Evolutionary conservation across 2,329 filamentous ascomycete genomes (phyloP).

Genomic region (Trichoderma aggressivum): DNA sequence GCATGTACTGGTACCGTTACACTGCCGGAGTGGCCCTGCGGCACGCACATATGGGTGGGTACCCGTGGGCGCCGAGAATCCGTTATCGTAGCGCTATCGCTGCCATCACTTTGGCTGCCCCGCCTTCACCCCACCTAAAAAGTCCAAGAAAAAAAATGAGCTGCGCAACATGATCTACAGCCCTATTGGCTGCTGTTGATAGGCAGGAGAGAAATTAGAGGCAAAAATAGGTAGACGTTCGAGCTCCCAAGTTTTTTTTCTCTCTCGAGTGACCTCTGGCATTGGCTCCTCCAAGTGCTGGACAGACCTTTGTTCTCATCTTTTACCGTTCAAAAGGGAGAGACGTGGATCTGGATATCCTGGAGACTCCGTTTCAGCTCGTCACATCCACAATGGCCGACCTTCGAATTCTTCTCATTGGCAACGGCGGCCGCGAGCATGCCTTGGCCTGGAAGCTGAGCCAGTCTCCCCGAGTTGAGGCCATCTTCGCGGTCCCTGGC

Average conservation of each 20-base stretch:
- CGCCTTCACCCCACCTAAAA: constrained; percentile 14
- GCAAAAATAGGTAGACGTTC: constrained; percentile 4
- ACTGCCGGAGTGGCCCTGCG: neutral
- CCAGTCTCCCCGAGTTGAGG: constrained; percentile 73
- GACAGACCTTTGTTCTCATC: constrained; percentile 10
- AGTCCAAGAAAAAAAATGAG: constrained; percentile 6
- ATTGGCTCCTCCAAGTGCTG: constrained; percentile 13
- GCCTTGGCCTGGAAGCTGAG: constrained; percentile 91
- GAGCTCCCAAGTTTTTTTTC: neutral
- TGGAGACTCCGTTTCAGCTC: neutral
- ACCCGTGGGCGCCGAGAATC: neutral
- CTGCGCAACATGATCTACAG: constrained; percentile 3
- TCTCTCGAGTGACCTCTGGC: neutral
- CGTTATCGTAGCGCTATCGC: constrained; percentile 9
- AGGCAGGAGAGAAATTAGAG: neutral
- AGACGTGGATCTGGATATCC: constrained; percentile 5
- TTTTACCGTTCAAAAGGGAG: neutral
- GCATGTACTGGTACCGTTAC: neutral
- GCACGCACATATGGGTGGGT: neutral
- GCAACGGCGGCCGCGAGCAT: constrained; percentile 92
- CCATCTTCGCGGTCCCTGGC: constrained; percentile 69
- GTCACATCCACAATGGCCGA: constrained; percentile 22
- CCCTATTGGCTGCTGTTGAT: constrained; percentile 9
- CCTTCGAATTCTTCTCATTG: constrained; percentile 77
- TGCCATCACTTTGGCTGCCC: neutral